Base-by-base conservation (phyloP, 1,139 yeast species). In the Pichia sp. region DNA sequence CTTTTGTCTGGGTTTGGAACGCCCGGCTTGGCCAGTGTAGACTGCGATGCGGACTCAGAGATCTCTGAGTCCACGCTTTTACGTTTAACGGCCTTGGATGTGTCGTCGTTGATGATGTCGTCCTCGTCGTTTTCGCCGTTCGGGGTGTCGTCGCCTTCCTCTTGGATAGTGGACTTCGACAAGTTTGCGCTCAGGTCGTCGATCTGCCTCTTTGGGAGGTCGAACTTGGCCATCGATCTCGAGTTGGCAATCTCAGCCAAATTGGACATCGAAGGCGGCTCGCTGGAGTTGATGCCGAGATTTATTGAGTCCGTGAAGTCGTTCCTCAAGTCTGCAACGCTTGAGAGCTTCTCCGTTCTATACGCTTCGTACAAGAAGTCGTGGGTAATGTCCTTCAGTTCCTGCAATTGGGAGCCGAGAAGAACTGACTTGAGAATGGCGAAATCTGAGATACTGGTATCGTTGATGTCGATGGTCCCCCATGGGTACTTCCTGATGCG, bases 331-430 rank as follows among this genome's bases (percentile, higher is more conserved):
- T 62, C 68, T 3, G 66, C 49, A 36, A 66, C 70, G 41, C 62
- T 57, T 50, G 64, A 61, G 61, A 82, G 74, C 48, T 78, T 84
- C 60, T 79, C 82, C n/a, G 88, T 83, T 73, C 93, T 79, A 66
- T 83, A 85, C 60, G 77, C 75, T 66, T 85, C 91, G 67, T 85
- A 85, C 55, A 85, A 74, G 52, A 75, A 71, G 53, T 80, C 80
- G 62, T 83, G 88, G 6, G 91, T 85, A 47, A 78, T 70, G 59
- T 84, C 89, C 66, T 84, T 85, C 61, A 85, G 78, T 59, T 85
- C 91, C 66, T 85, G 86, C 63, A 85, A 73, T 67, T 85, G 91
- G n/a, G 91, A 85, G 42, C 87, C 87, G 58, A 85, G 74, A 55
- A 85, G 68, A 6, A 84, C 83, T 54, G 84, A 81, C 66, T 83